Evolutionary conservation across 2,329 filamentous ascomycete species (phyloP), one percentile per base, ranked within the genome.

Genomic region (Epichloe typhina): DNA sequence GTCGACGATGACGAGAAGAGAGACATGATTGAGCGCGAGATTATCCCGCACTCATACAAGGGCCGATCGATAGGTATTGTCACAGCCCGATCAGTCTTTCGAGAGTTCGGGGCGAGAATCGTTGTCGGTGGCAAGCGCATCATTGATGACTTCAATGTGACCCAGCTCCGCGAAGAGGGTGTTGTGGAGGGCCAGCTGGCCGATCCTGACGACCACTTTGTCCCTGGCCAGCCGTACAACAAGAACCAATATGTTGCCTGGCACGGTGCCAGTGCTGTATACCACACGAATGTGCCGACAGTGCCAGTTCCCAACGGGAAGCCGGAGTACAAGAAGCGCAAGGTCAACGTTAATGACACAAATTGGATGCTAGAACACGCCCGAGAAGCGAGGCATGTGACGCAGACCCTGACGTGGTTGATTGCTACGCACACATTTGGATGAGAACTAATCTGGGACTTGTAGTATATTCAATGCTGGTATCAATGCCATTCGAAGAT

Each of bases 291-390:
- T 51, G 79, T 77, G 1, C 87, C 88, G 1, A 82, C 84, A 21
- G 81, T 87, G n/a, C 88, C 88, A 2, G 73, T 84, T 52, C 82
- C 81, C 35, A 82, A 75, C 53, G 85, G 86, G 52, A 95, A 94
- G 67, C 74, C 81, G 7, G 86, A 90, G 57, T 77, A 79, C 55
- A 95, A 94, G 72, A 88, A 88, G 72, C 79, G 86, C 57, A 86
- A 85, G 59, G 85, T 95, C 39, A 85, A 89, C 53, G 84, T 97
- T 53, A 97, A 90, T 49, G 88, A 94, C 59, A 82, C 84, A 52
- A 98, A 97, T 65, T 98, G 93, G 93, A 93, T 95, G 78, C 74
- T 93, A 52, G 89, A 97, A 69, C 93, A 98, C 68, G 89, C 90
- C 31, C 81, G 86, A 47, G 88, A 91, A 65, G 88, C 91, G 51